These are phyloP conservation scores for Elsinoe arachidis DNA, from an alignment of 2,329 filamentous ascomycete species.

Conservation along the genomic window DNA sequence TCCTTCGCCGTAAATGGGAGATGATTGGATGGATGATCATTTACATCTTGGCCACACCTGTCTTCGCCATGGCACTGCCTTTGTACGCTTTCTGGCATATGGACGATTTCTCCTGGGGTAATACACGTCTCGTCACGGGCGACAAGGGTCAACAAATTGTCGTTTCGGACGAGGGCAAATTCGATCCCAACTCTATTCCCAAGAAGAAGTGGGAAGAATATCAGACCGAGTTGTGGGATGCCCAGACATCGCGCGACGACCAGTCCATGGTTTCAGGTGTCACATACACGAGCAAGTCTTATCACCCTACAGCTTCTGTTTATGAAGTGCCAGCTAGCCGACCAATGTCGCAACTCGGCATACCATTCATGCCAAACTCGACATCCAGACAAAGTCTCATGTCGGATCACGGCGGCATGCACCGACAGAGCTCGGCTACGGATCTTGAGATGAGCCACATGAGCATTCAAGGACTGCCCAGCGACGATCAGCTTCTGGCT, in stretches of 20 bases:
- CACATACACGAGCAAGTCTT: constrained; percentile 84
- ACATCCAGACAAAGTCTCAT: constrained; percentile 68
- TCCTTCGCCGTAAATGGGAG: constrained; percentile 93
- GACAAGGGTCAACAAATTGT: constrained; percentile 88
- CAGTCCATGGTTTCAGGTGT: constrained; percentile 86
- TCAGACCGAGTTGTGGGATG: constrained; percentile 95
- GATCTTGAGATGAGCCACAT: constrained; percentile 71
- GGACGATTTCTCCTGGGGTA: constrained; percentile 99
- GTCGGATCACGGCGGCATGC: constrained; percentile 41
- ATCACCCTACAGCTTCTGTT: constrained; percentile 47
- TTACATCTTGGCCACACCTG: constrained; percentile 81
- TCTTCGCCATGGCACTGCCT: constrained; percentile 84
- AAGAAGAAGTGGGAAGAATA: constrained; percentile 99
- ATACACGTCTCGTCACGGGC: constrained; percentile 92
- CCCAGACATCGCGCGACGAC: constrained; percentile 73
- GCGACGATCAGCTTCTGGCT: constrained; percentile 78
- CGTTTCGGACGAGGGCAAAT: constrained; percentile 94
- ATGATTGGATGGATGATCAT: constrained; percentile 99
- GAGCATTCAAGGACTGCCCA: constrained; percentile 57
- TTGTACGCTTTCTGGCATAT: constrained; percentile 98
- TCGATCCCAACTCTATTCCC: constrained; percentile 84
- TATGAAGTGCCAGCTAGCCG: constrained; percentile 50
- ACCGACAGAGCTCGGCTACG: constrained; percentile 20
- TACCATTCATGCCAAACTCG: constrained; percentile 39
- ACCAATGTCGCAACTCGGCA: constrained; percentile 52